Conservation (phyloP, 805 yeast genomes). For the Pichia californica region DNA sequence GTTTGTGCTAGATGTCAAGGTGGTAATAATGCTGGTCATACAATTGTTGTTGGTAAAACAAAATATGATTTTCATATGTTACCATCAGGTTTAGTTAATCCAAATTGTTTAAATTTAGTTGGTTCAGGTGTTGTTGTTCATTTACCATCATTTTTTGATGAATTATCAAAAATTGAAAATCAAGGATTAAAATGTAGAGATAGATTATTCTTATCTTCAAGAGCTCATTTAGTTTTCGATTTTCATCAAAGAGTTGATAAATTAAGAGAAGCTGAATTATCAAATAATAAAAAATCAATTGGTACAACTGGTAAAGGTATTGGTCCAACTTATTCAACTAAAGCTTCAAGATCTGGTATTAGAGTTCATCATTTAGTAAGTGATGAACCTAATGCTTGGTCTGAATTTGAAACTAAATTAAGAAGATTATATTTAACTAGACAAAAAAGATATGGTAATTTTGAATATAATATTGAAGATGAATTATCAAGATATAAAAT, state of each 20-base stretch:
- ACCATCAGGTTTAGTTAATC: slow-evolving; percentile 96
- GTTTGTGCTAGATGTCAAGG: slow-evolving; percentile 98
- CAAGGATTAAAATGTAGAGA: slow-evolving; percentile 75
- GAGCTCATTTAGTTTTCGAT: slow-evolving; percentile 96
- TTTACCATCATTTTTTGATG: slow-evolving; percentile 86
- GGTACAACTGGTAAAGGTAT: slow-evolving; percentile 99
- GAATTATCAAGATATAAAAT: slow-evolving; percentile 74
- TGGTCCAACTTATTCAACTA: slow-evolving; percentile 96
- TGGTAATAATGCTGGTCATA: slow-evolving; percentile 99
- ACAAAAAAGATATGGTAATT: slow-evolving; percentile 86
- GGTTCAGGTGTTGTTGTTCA: slow-evolving; percentile 98
- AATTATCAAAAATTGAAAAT: slow-evolving; percentile 69
- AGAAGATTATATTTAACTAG: slow-evolving; percentile 74
- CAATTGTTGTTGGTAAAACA: slow-evolving; percentile 82
- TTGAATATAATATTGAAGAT: slow-evolving; percentile 76
- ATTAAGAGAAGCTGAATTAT: slow-evolving; percentile 86
- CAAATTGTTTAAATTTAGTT: slow-evolving; percentile 79
- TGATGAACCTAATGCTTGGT: slow-evolving; percentile 89
- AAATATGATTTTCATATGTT: slow-evolving; percentile 98
- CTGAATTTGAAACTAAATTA: slow-evolving; percentile 74
- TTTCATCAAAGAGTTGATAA: slow-evolving; percentile 98
- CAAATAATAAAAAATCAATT: slow-evolving; percentile 72
- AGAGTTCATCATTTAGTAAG: slow-evolving; percentile 94
- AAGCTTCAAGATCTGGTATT: slow-evolving; percentile 93
- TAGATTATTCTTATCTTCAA: slow-evolving; percentile 80